A percentile compares a stretch with the other conserved stretches of the same genome.
phyloP scores from a whole-genome alignment of 768 basidiomycete species.

The Tylopilus balloui region DNA sequence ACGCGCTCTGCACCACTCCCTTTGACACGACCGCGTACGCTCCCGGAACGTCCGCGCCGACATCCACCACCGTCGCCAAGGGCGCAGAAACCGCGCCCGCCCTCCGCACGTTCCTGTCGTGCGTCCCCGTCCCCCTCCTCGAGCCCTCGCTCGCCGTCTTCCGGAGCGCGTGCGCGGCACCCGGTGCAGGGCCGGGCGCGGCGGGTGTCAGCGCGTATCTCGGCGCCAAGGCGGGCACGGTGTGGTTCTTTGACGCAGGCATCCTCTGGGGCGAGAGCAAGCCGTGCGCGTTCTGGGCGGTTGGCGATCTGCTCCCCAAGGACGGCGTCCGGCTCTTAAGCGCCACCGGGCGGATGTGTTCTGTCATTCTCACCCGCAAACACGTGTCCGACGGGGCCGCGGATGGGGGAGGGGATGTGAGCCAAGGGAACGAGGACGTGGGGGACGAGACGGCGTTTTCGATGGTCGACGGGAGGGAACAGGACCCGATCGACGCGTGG shows the following conservation, averaged over 20 bases:
- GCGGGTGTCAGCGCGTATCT: conserved; percentile 68
- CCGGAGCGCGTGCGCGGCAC: conserved; percentile 48
- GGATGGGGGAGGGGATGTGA: not conserved
- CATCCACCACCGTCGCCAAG: conserved; percentile 39
- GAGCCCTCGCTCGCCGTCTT: conserved; percentile 52
- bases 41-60: conserved; percentile 9
- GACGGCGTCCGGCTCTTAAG: conserved; percentile 54
- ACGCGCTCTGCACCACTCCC: conserved; percentile 46
- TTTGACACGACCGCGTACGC: conserved; percentile 44
- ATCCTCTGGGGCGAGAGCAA: conserved; percentile 73
- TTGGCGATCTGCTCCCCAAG: conserved; percentile 51
- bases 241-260: conserved; percentile 68
- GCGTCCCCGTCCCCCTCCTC: conserved; percentile 41
- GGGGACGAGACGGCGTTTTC: conserved; percentile 56
- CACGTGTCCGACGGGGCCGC: not conserved
- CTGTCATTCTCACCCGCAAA: conserved; percentile 49
- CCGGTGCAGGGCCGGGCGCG: no score
- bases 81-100: conserved; percentile 48
- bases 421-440: conserved; percentile 36
- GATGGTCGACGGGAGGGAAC: conserved; percentile 68
- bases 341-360: conserved; percentile 64
- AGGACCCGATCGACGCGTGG: conserved; percentile 64
- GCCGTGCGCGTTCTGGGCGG: conserved; percentile 73
- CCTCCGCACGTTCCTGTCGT: conserved; percentile 49
- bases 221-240: conserved; percentile 62